phyloP scores from a whole-genome alignment of 306 rosid genomes.

The Alnus glutinosa region DNA sequence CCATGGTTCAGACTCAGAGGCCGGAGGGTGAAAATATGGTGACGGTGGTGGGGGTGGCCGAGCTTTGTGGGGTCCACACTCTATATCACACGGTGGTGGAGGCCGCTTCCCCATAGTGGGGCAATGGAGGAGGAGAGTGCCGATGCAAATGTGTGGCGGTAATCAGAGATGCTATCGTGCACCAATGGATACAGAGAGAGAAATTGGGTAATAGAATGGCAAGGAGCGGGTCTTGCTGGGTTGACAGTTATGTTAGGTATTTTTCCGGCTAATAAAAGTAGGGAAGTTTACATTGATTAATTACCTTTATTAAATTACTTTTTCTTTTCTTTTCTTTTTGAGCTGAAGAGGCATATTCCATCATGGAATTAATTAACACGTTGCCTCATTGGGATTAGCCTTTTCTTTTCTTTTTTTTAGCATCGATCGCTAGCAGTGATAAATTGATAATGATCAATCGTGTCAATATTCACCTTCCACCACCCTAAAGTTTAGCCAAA shows the following conservation, averaged over 20 bases:
- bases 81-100: constrained; percentile 44
- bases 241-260: constrained; percentile 53
- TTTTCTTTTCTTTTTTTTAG: no score
- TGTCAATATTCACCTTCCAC: neutral
- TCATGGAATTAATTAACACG: no score
- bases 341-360: no score
- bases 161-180: constrained; percentile 16
- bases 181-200: constrained; percentile 12
- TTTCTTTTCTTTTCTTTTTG: no score
- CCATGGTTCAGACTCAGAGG: constrained; percentile 47
- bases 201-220: constrained; percentile 32
- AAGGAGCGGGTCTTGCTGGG: constrained; percentile 29
- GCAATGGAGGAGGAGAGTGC: constrained; percentile 4
- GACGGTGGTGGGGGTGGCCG: constrained; percentile 34
- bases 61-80: constrained; percentile 38
- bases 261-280: constrained; percentile 41
- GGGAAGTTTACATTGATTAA: neutral
- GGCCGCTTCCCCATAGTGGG: constrained; percentile 56
- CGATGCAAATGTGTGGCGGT: neutral
- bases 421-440: no score
- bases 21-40: constrained; percentile 43
- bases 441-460: no score
- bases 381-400: no score
- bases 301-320: neutral
- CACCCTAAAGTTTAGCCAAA: no score